These are phyloP conservation scores for Phialemoniopsis sp. DNA, from an alignment of 2,329 filamentous ascomycete genomes.

Conservation along the genomic window DNA sequence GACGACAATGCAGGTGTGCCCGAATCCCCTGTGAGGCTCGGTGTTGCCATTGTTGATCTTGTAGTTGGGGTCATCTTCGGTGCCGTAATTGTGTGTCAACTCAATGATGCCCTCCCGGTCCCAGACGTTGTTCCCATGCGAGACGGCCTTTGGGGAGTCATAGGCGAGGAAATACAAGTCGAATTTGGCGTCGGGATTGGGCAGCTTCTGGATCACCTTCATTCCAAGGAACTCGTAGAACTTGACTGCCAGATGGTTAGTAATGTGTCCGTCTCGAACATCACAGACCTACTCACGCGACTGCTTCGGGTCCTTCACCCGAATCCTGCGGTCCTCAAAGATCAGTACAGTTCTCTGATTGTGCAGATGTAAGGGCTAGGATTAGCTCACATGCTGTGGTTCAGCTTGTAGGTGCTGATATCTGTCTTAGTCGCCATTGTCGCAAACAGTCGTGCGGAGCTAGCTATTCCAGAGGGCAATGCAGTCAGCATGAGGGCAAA, in stretches of 20 bases:
- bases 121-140: constrained; percentile 64
- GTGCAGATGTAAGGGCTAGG: neutral
- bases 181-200: constrained; percentile 85
- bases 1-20: constrained; percentile 80
- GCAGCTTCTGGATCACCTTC: constrained; percentile 74
- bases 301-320: constrained; percentile 88
- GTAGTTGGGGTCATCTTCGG: constrained; percentile 78
- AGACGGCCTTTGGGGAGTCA: constrained; percentile 71
- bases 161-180: constrained; percentile 95
- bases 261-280: too few species aligned
- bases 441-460: constrained; percentile 24
- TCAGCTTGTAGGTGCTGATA: constrained; percentile 73
- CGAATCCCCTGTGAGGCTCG: constrained; percentile 81
- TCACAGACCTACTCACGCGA: constrained; percentile 48
- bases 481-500: too few species aligned
- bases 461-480: constrained; percentile 4
- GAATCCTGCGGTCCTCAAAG: constrained; percentile 58
- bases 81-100: constrained; percentile 81
- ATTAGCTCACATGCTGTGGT: constrained; percentile 73
- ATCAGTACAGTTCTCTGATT: constrained; percentile 10
- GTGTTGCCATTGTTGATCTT: constrained; percentile 83
- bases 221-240: constrained; percentile 95
- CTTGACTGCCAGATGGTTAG: constrained; percentile 52
- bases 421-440: constrained; percentile 70
- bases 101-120: constrained; percentile 90